Evolutionary conservation across 768 basidiomycete species (phyloP).

Genomic region (Mycena albidolilacea): DNA sequence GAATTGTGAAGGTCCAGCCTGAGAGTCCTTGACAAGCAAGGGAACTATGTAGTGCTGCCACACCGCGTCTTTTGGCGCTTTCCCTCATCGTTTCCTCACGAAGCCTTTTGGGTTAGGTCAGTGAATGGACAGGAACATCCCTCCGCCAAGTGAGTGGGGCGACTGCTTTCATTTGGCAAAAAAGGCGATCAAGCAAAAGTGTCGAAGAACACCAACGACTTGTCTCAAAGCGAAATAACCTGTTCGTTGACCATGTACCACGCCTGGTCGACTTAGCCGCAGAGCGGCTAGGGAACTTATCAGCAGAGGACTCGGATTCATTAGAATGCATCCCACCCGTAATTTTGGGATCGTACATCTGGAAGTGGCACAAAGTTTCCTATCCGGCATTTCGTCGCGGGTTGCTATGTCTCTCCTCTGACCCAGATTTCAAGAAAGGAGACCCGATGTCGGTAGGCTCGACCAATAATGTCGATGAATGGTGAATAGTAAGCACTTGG

Average conservation of each 20-base stretch:
- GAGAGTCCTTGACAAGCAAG: too few species aligned
- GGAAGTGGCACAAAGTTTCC: slow-evolving; percentile 14
- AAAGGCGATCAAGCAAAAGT: neutral
- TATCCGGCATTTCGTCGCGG: slow-evolving; percentile 16
- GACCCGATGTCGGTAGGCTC: neutral
- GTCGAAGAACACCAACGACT: neutral
- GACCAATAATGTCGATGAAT: slow-evolving; percentile 18
- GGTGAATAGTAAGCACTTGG: neutral
- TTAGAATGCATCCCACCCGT: slow-evolving; percentile 3
- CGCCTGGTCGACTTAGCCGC: neutral
- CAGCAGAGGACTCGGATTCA: neutral
- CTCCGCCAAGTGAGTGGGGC: neutral
- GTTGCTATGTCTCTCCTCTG: neutral
- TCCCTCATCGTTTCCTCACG: too few species aligned
- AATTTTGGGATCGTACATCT: neutral
- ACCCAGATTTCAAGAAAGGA: neutral
- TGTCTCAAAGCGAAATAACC: slow-evolving; percentile 3
- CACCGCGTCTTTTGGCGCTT: too few species aligned
- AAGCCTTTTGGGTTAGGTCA: too few species aligned
- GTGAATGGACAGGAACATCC: too few species aligned
- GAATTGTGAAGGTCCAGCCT: too few species aligned
- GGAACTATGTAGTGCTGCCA: too few species aligned
- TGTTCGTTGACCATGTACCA: neutral
- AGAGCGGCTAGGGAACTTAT: slow-evolving; percentile 9
- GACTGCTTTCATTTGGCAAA: neutral